Base-by-base conservation (phyloP, 2,329 filamentous ascomycete species). In the Xylaria sp. region DNA sequence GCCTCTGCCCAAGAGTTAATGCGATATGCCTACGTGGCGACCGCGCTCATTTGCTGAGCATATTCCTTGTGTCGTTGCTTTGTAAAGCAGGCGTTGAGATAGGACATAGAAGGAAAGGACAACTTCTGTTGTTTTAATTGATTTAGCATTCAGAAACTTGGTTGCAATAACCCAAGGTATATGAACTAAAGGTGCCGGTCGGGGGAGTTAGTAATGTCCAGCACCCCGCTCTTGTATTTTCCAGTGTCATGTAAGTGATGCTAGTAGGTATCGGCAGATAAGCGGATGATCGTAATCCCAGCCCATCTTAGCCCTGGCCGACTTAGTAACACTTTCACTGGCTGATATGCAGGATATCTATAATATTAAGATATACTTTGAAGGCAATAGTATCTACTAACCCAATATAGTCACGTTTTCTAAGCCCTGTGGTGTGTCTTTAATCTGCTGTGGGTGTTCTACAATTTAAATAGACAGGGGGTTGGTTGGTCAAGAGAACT, bases 1-100 rank as follows among this genome's bases (percentile, higher is more conserved):
- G 50, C 10, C 32, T 63, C 25, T 54, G 23, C 51, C 54, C 12
- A 61, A 65, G 70, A 72, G 67, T 55, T 71, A 69, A 68, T 68
- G 60, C 61, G 60, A 59, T 40, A 50, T 57, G 60, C 57, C 60
- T 44, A 32, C 54, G 51, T 51, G 58, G 44, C 23, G 47, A 60
- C 47, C 12, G 37, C 51, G 62, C 61, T 68, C 57, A 66, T 59
- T 50, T 40, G 50, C 63, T 47, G 67, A 66, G 68, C 68, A 63
- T 60, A 58, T 63, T 66, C 68, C 60, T 63, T 70, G 67, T 69
- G 54, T 70, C 68, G 68, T 72, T 67, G 72, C 74, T 73, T 72
- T 71, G 55, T 69, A 72, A 72, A 78, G 74, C 75, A 76, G 77
- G 77, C 77, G 77, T 79, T 79, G 68, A 75, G 72, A 74, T 73